phyloP scores from a whole-genome alignment of 768 basidiomycete species.

The Russula virescens region DNA sequence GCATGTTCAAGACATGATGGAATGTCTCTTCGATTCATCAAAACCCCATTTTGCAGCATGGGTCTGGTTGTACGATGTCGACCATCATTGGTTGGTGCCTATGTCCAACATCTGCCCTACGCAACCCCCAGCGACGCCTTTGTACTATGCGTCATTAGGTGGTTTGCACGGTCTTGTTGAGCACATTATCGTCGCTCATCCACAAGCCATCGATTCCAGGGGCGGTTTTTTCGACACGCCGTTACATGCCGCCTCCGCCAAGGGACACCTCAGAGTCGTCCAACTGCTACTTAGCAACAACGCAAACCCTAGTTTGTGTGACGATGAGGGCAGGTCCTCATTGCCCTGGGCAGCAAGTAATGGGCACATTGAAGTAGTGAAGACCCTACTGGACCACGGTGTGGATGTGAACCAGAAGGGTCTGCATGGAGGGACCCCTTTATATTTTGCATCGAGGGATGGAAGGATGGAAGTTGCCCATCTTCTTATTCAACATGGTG shows the following conservation, averaged over 20 bases:
- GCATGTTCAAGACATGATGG: not conserved
- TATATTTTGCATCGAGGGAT: not conserved
- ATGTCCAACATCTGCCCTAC: not conserved
- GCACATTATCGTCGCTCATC: not conserved
- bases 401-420: not conserved
- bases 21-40: not conserved
- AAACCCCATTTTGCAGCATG: constrained; percentile 1
- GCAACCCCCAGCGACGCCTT: not conserved
- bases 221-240: not conserved
- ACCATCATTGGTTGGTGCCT: not conserved
- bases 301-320: not conserved
- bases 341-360: not conserved
- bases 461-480: not conserved
- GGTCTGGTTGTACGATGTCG: constrained; percentile 8
- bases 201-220: not conserved
- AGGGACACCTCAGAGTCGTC: not conserved
- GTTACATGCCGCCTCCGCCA: not conserved
- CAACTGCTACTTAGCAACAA: not conserved
- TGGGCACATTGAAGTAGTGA: not conserved
- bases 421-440: not conserved
- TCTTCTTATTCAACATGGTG: not conserved
- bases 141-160: constrained; percentile 3
- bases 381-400: not conserved
- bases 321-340: not conserved
- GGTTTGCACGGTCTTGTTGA: not conserved